Base-by-base conservation (phyloP, 2,329 filamentous ascomycete species). In the Pseudogymnoascus sp. region DNA sequence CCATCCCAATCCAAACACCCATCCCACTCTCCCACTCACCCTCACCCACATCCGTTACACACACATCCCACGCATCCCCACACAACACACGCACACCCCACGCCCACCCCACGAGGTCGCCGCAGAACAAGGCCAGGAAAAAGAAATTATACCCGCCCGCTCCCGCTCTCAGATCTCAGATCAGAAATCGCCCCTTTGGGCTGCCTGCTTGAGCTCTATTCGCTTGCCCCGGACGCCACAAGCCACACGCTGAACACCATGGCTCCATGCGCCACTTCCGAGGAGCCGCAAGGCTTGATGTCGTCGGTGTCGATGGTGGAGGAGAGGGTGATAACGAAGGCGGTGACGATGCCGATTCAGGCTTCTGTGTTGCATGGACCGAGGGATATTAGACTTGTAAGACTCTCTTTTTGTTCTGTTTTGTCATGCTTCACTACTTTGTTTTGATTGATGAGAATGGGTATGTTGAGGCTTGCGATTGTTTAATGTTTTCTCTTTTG, bases 331-430 rank as follows among this genome's bases (percentile, higher is more conserved):
- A 29, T 51, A 51, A 31, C 44, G 25, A 51, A 51, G 44, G 44
- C 44, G 7, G 44, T 51, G 27, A 51, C 13, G n/a, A 31, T 51
- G 13, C 44, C 44, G 5, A 77, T 84, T 71, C 78, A 72, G 70
- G 81, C 81, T 58, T 83, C 81, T 61, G 81, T 84, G 63, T 74
- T 85, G 70, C 80, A 85, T 77, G 82, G 82, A 4, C 79, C 81
- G 61, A 75, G 77, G 61, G 82, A 85, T 72, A 72, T 85, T 63
- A 79, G 81, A 76, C 75, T 84, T 77, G 82, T 85, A 75, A 77
- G 44, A 9, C 6, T 8, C 29, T 31, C 8, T 29, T 31, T 31
- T 51, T 10, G 7, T 31, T 31, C 25, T 51, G 13, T 51, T 51
- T 13, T 29, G 25, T 31, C n/a, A 13, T 51, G 21, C 21, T 21